Percentiles rank a stretch among this genome's conserved stretches.
phyloP scores from a whole-genome alignment of 345 rosid species.

The Sonneratia caseolaris region DNA sequence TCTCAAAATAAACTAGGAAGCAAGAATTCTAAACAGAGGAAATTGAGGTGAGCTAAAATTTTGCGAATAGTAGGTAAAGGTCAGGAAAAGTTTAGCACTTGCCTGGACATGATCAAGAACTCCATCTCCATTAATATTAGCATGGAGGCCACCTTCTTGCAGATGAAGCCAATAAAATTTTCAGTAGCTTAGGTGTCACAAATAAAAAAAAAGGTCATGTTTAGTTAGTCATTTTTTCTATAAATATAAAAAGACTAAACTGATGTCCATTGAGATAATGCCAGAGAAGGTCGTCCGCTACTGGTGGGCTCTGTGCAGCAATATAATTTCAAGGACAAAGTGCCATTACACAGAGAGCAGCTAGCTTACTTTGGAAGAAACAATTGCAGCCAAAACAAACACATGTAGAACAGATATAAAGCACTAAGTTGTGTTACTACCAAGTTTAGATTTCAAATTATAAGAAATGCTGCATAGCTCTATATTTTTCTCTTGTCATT shows the following conservation, averaged over 20 bases:
- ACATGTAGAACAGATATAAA: neutral
- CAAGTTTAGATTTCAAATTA: neutral
- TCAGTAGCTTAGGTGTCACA: slow-evolving; percentile 8
- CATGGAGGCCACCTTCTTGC: slow-evolving; percentile 98
- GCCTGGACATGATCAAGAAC: slow-evolving; percentile 99
- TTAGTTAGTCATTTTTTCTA: too few relatives aligned
- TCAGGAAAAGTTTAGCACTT: slow-evolving; percentile 6
- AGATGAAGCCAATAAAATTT: slow-evolving; percentile 66
- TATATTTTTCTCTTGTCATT: neutral
- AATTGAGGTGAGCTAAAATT: neutral
- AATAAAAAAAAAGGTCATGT: neutral
- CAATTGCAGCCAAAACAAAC: neutral
- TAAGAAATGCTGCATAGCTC: neutral
- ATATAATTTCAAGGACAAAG: too few relatives aligned
- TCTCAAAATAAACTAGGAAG: neutral
- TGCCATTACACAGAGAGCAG: too few relatives aligned
- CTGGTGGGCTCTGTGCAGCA: neutral
- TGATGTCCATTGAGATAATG: neutral
- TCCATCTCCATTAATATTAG: slow-evolving; percentile 97
- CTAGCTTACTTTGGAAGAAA: too few relatives aligned
- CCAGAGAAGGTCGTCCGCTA: neutral
- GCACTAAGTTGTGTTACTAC: neutral
- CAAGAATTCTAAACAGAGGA: neutral
- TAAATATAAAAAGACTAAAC: neutral
- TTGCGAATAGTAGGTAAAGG: too few relatives aligned